phyloP scores from a whole-genome alignment of 768 basidiomycete species.

The Boletales sp. region DNA sequence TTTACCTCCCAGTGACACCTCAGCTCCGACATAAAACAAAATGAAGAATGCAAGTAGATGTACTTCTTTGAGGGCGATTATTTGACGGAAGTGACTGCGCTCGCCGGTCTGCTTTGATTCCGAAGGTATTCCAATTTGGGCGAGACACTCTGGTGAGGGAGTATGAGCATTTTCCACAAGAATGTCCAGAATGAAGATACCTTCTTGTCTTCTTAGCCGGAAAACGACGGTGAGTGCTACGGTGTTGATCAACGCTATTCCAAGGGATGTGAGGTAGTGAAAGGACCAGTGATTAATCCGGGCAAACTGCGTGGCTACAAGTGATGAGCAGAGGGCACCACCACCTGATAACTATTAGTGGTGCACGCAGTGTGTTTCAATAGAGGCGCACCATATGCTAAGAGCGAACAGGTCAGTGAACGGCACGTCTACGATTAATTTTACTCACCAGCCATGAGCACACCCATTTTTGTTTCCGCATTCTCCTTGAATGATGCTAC shows the following conservation, averaged over 20 bases:
- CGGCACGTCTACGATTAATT: not conserved
- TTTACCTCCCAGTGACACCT: slow-evolving; percentile 49
- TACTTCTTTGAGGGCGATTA: slow-evolving; percentile 39
- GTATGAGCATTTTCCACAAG: not conserved
- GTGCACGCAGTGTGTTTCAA: not conserved
- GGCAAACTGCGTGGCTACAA: slow-evolving; percentile 54
- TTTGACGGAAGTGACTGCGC: slow-evolving; percentile 43
- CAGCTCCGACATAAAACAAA: slow-evolving; percentile 48
- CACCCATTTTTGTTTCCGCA: slow-evolving; percentile 57
- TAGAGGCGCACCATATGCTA: slow-evolving; percentile 11
- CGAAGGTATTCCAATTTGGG: slow-evolving; percentile 31
- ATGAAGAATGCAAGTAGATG: slow-evolving; percentile 46
- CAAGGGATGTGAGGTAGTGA: slow-evolving; percentile 53
- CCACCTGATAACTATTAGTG: slow-evolving; percentile 26
- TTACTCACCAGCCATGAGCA: slow-evolving; percentile 48
- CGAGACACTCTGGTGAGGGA: slow-evolving; percentile 30
- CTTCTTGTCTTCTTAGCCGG: slow-evolving; percentile 58
- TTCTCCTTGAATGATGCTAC: slow-evolving; percentile 56
- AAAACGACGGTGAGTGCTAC: slow-evolving; percentile 53
- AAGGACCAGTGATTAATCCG: slow-evolving; percentile 35
- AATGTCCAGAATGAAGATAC: slow-evolving; percentile 28
- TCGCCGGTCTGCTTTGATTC: slow-evolving; percentile 22
- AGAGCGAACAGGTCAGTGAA: not conserved
- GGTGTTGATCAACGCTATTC: slow-evolving; percentile 55
- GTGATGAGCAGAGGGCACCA: slow-evolving; percentile 50